phyloP scores from a whole-genome alignment of 2,329 filamentous ascomycete species.

The Trichoderma sp. region DNA sequence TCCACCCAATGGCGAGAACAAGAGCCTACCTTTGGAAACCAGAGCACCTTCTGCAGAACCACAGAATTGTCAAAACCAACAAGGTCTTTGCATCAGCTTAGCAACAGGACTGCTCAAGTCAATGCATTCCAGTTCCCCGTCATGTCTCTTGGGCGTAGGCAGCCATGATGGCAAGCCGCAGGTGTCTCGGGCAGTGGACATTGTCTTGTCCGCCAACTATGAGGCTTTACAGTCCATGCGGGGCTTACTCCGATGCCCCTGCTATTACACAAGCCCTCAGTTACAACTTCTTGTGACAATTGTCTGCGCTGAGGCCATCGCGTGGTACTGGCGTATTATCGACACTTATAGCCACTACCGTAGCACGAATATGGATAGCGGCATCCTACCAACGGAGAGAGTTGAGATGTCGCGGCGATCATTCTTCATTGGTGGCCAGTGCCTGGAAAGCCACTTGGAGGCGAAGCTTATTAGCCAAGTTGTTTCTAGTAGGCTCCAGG shows the following conservation, averaged over 20 bases:
- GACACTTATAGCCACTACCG: neutral
- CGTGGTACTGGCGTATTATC: conserved; percentile 1
- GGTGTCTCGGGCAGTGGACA: neutral
- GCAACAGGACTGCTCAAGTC: neutral
- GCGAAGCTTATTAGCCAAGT: neutral
- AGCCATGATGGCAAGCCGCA: neutral
- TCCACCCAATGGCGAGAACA: neutral
- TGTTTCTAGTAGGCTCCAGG: neutral
- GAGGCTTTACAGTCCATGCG: neutral
- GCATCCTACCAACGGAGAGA: neutral
- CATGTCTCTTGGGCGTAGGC: neutral
- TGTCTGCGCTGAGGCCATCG: neutral
- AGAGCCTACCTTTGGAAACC: neutral
- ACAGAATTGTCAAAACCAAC: neutral
- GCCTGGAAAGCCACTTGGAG: neutral
- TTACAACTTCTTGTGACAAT: neutral
- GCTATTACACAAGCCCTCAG: neutral
- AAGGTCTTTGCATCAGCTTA: neutral
- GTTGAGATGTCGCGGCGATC: neutral
- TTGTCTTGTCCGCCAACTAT: neutral
- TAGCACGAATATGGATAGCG: neutral
- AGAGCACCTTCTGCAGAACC: neutral
- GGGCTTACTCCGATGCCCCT: neutral
- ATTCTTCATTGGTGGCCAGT: neutral
- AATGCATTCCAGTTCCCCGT: neutral